Evolutionary conservation across 2,329 filamentous ascomycete genomes (phyloP).

Genomic region (Didymella lethalis): DNA sequence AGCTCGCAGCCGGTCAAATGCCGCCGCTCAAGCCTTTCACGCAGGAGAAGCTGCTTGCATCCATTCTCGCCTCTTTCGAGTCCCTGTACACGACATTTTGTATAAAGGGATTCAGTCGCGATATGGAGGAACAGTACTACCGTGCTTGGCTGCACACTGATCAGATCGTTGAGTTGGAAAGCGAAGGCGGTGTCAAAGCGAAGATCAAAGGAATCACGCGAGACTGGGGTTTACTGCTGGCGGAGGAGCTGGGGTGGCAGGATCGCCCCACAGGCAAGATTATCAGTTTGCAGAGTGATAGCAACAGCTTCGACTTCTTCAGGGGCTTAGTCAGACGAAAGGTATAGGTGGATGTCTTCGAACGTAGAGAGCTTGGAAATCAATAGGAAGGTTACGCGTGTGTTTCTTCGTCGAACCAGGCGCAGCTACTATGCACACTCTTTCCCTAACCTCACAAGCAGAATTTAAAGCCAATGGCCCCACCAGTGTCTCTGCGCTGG

Average conservation of each 20-base stretch:
- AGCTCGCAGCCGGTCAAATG: slow-evolving; percentile 62
- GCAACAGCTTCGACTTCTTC: slow-evolving; percentile 99
- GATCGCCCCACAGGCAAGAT: slow-evolving; percentile 78
- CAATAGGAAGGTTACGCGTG: not conserved
- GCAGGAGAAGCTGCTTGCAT: slow-evolving; percentile 81
- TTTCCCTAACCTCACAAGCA: not conserved
- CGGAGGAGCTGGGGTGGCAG: slow-evolving; percentile 79
- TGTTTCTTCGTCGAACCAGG: too few species aligned
- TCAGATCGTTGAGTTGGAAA: slow-evolving; percentile 77
- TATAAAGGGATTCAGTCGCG: slow-evolving; percentile 73
- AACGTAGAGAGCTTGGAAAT: not conserved
- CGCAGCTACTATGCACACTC: not conserved
- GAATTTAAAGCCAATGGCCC: not conserved
- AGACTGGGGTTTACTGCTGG: slow-evolving; percentile 89
- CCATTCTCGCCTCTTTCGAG: slow-evolving; percentile 81
- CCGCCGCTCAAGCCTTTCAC: slow-evolving; percentile 64
- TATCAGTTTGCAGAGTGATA: slow-evolving; percentile 90
- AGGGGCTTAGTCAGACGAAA: slow-evolving; percentile 85
- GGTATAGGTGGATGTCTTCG: slow-evolving; percentile 53
- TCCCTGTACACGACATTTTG: slow-evolving; percentile 78
- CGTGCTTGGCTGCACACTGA: slow-evolving; percentile 77
- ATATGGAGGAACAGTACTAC: slow-evolving; percentile 72
- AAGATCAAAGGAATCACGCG: slow-evolving; percentile 84
- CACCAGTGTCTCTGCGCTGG: not conserved
- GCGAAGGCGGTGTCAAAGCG: slow-evolving; percentile 76